A percentile compares a stretch with the other conserved stretches of the same genome.
Conservation (phyloP, 352 stramenopile species). For the Peronospora farinosa region DNA sequence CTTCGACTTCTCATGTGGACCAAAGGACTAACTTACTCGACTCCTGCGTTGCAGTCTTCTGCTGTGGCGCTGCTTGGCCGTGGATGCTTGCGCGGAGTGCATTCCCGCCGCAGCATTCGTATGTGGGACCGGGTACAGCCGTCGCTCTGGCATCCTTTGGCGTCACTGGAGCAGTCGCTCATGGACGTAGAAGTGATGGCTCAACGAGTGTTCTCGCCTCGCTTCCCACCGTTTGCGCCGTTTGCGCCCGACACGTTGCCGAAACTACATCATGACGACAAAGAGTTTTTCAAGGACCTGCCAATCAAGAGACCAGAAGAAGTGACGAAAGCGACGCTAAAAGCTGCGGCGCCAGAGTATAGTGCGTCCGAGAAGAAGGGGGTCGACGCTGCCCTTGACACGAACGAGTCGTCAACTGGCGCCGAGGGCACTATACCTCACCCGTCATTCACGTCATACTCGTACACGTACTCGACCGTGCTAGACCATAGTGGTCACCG, state of each 20-base stretch:
- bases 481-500: conserved; percentile 53
- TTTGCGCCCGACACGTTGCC: conserved; percentile 19
- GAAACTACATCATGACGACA: conserved; percentile 27
- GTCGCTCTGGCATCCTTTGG: conserved; percentile 41
- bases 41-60: background rate
- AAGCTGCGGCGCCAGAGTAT: conserved; percentile 7
- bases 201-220: conserved; percentile 26
- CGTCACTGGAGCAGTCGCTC: conserved; percentile 61
- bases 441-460: conserved; percentile 48
- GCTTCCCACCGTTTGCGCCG: conserved; percentile 26
- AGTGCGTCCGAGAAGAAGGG: conserved; percentile 13
- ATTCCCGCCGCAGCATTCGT: conserved; percentile 21
- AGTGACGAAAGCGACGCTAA: conserved; percentile 11
- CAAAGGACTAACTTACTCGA: conserved; percentile 1
- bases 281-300: conserved; percentile 51
- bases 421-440: conserved; percentile 12
- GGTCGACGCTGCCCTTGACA: conserved; percentile 13
- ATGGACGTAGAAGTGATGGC: conserved; percentile 48
- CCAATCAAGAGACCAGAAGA: conserved; percentile 25
- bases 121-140: conserved; percentile 47
- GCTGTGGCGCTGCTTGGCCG: background rate
- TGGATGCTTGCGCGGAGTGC: conserved; percentile 10
- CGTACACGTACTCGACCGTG: conserved; percentile 56
- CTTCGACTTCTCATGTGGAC: conserved; percentile 11
- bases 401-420: conserved; percentile 16